These are phyloP conservation scores for Trebouxia sp. DNA, from an alignment of 139 green algal genomes.

Conservation along the genomic window DNA sequence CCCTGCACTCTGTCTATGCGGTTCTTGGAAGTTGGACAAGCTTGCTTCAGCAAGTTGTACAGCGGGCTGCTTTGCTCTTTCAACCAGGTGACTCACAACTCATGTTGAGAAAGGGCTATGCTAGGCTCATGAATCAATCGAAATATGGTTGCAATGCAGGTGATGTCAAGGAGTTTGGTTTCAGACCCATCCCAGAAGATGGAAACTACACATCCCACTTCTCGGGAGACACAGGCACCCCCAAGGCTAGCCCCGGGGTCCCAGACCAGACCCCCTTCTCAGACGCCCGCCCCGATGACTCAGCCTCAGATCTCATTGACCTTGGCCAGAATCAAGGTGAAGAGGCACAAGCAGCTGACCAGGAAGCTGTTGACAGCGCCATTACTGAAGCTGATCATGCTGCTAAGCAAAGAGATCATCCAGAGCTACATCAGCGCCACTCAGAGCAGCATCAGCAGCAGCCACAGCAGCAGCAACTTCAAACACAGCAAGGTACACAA, in stretches of 20 bases:
- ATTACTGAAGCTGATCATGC: slow-evolving; percentile 1
- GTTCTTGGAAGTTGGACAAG: no score
- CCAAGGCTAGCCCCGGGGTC: not conserved
- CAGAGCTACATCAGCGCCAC: no score
- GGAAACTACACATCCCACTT: slow-evolving; percentile 14
- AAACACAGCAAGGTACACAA: no score
- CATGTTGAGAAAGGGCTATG: not conserved
- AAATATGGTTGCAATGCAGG: slow-evolving; percentile 34
- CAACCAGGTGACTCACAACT: not conserved
- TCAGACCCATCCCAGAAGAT: slow-evolving; percentile 47
- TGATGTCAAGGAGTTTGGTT: slow-evolving; percentile 80
- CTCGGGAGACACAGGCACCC: slow-evolving; percentile 2
- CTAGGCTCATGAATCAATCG: no score
- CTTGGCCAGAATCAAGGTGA: not conserved
- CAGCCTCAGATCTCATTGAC: not conserved
- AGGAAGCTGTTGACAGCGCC: not conserved
- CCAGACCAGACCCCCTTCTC: not conserved
- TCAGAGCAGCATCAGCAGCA: no score
- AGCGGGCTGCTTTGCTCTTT: no score
- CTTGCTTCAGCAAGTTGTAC: no score
- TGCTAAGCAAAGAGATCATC: no score
- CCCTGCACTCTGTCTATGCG: no score
- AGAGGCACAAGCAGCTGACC: not conserved
- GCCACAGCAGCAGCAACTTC: no score
- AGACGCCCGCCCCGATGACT: not conserved